phyloP scores from a whole-genome alignment of 352 stramenopile genomes.

The Phytophthora agathidicida region DNA sequence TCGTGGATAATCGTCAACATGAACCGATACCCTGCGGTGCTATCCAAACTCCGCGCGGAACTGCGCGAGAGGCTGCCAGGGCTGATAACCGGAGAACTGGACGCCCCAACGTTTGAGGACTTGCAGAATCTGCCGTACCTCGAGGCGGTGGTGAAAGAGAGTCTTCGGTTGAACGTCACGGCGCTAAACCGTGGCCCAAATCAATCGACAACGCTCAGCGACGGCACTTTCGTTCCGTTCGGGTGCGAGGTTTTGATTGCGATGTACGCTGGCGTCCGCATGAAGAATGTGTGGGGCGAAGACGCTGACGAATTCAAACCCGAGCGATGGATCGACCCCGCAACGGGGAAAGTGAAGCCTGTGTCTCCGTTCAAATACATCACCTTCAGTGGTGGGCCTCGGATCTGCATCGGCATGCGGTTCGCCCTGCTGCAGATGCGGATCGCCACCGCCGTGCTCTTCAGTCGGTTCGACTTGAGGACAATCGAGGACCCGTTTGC shows the following conservation, averaged over 20 bases:
- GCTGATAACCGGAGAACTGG: slow-evolving; percentile 22
- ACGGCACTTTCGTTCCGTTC: slow-evolving; percentile 48
- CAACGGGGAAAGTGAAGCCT: slow-evolving; percentile 27
- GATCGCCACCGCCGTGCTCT: slow-evolving; percentile 32
- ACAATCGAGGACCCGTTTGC: slow-evolving; percentile 32
- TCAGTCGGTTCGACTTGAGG: slow-evolving; percentile 37
- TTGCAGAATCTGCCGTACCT: slow-evolving; percentile 58
- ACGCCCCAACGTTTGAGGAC: slow-evolving; percentile 38
- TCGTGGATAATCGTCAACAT: slow-evolving; percentile 59
- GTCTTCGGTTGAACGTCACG: slow-evolving; percentile 52
- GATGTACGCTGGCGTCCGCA: slow-evolving; percentile 44
- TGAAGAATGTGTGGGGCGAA: slow-evolving; percentile 43
- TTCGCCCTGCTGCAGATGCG: slow-evolving; percentile 60
- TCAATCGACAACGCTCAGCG: slow-evolving; percentile 48
- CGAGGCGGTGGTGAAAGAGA: slow-evolving; percentile 58
- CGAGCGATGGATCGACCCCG: slow-evolving; percentile 50
- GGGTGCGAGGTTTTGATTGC: slow-evolving; percentile 43
- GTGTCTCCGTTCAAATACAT: slow-evolving; percentile 52
- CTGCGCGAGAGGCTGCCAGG: slow-evolving; percentile 23
- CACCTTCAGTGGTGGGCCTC: slow-evolving; percentile 46
- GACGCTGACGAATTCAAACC: slow-evolving; percentile 33
- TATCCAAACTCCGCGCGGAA: slow-evolving; percentile 38
- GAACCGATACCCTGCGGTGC: slow-evolving; percentile 38
- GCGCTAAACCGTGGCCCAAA: slow-evolving; percentile 32
- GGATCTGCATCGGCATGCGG: slow-evolving; percentile 47